Base-by-base conservation (phyloP, 352 stramenopile species). In the Phytopythium helicoides region DNA sequence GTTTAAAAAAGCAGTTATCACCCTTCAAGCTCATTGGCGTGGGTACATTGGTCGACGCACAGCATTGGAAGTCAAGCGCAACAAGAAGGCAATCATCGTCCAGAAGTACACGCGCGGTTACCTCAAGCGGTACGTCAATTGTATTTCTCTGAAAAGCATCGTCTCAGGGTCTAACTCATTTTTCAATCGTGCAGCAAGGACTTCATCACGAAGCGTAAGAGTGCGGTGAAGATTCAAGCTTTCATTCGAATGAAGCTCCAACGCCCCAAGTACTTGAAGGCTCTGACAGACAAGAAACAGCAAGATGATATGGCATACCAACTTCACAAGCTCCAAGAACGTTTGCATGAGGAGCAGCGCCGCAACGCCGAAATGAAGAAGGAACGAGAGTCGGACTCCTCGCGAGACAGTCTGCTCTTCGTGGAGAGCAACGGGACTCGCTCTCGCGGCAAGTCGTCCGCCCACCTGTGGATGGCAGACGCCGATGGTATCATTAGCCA, bases 401-500 rank as follows among this genome's bases (percentile, higher is more conserved):
- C 71, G 11, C 66, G 31, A 37, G 71, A 86, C 22, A 85, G 73
- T 23, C 56, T 79, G 18, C 47, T 74, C 6, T 77, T 67, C 47
- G 36, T 51, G 23, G 71, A 86, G 48, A 69, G 45, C 5, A 76
- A 71, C 48, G 72, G 62, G 3, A 58, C 61, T 8, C 74, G 69
- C 14, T 68, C 73, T 41, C 71, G 79, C 3, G 62, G 78, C 4
- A 74, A 76, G 37, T 94, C 84, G 19, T 81, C 75, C 19, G 74
- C 84, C 9, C 78, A 93, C 31, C 42, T 87, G 33, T 92, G 84
- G 82, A 94, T 94, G 79, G 81, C 83, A 53, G 85, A 94, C 56
- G 81, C 83, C 8, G 85, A 90, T 55, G 81, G 74, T 9, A 92
- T 94, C 56, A 91, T 94, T 39, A 83, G 56, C 33, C 77, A 88